These are phyloP conservation scores for Lichenothelia convexa DNA, from an alignment of 495 filamentous ascomycete genomes.

Conservation along the genomic window DNA sequence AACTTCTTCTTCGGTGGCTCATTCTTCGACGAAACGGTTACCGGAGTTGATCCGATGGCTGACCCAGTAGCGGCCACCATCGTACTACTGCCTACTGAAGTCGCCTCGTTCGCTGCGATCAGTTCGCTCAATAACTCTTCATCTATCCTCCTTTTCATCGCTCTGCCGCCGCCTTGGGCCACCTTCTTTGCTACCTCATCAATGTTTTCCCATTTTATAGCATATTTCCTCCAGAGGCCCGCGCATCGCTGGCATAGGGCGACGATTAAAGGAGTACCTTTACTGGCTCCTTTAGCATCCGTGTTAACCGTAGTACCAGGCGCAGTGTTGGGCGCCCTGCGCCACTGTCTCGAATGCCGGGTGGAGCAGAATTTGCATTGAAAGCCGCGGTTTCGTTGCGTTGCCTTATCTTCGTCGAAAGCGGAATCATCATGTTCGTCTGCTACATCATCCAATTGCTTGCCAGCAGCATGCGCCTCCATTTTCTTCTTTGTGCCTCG, in stretches of 20 bases:
- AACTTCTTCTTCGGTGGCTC: slow-evolving; percentile 40
- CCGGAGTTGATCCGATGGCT: slow-evolving; percentile 25
- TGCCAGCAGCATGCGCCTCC: slow-evolving; percentile 44
- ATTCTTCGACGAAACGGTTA: background rate
- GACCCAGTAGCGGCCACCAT: slow-evolving; percentile 28
- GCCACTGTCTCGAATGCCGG: slow-evolving; percentile 71
- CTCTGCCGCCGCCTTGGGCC: slow-evolving; percentile 59
- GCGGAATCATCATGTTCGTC: slow-evolving; percentile 91
- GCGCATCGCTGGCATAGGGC: slow-evolving; percentile 83
- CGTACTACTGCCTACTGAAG: slow-evolving; percentile 28
- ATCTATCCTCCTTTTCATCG: slow-evolving; percentile 74
- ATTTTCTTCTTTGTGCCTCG: slow-evolving; percentile 73
- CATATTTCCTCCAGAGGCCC: slow-evolving; percentile 82
- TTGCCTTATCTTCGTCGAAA: slow-evolving; percentile 80
- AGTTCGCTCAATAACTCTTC: slow-evolving; percentile 82
- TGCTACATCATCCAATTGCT: slow-evolving; percentile 78
- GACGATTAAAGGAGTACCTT: slow-evolving; percentile 53
- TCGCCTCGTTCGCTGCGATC: slow-evolving; percentile 33
- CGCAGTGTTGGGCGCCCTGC: slow-evolving; percentile 60
- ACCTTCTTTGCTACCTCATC: slow-evolving; percentile 89
- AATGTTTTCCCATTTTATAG: slow-evolving; percentile 87
- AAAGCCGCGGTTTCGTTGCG: slow-evolving; percentile 58
- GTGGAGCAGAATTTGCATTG: slow-evolving; percentile 87
- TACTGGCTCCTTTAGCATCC: slow-evolving; percentile 53
- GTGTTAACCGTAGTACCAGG: slow-evolving; percentile 53